Evolutionary conservation across 1,284 basidiomycete species (phyloP).

Genomic region (Irpex sp.): DNA sequence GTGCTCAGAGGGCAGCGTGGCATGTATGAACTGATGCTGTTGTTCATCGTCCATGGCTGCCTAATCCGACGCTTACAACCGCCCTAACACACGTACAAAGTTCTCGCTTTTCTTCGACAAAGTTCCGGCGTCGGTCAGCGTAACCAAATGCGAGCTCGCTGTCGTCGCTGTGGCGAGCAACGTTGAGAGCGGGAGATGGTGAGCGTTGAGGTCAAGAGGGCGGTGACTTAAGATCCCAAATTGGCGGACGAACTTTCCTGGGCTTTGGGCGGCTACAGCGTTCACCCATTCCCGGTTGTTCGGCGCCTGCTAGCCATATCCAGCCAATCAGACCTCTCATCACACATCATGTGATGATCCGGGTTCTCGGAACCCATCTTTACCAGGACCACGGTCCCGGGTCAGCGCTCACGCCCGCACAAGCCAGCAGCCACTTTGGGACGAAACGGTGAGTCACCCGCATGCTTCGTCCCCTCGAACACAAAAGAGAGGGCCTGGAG

Average conservation of each 20-base stretch:
- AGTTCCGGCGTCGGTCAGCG: not conserved
- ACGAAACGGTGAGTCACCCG: not conserved
- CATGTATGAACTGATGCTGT: conserved; percentile 28
- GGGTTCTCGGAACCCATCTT: not conserved
- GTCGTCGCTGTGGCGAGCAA: not conserved
- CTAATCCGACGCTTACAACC: not conserved
- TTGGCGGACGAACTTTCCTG: not conserved
- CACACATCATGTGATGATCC: not conserved
- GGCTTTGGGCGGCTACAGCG: not conserved
- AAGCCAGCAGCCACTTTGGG: not conserved
- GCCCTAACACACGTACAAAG: not conserved
- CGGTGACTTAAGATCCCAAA: not conserved
- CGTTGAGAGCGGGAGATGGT: not conserved
- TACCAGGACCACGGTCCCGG: not conserved
- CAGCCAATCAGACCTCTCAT: not conserved
- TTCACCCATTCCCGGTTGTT: not conserved
- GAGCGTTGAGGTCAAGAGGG: not conserved
- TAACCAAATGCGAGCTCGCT: not conserved
- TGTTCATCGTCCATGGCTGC: conserved; percentile 29
- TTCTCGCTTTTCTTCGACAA: not conserved
- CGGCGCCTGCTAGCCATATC: conserved; percentile 3
- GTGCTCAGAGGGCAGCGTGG: conserved; percentile 25
- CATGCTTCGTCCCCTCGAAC: not conserved
- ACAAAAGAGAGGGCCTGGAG: not conserved
- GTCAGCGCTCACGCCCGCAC: not conserved